A percentile compares a stretch with the other conserved stretches of the same genome.
Evolutionary conservation across 805 yeast species (phyloP).

Genomic region (Phaffomyces opuntiae): DNA sequence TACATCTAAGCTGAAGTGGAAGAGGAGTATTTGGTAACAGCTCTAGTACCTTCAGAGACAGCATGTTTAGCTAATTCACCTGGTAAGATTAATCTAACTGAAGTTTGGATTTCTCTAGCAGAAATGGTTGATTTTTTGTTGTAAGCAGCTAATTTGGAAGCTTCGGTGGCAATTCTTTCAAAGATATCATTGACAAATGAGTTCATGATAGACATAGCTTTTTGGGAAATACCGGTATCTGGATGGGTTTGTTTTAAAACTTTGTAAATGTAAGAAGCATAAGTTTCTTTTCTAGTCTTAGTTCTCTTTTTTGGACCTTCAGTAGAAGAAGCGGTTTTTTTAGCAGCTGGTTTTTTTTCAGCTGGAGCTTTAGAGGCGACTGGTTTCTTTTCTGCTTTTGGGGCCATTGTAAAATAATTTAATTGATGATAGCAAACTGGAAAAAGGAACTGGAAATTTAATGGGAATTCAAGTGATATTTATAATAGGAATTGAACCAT

Average conservation of each 20-base stretch:
- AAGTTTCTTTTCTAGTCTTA: conserved; percentile 96
- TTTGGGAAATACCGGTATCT: conserved; percentile 98
- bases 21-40: conserved; percentile 95
- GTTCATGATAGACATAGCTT: conserved; percentile 98
- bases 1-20: conserved; percentile 33
- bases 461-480: neutral
- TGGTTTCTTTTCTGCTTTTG: conserved; percentile 54
- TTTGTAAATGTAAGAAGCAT: conserved; percentile 97
- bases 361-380: conserved; percentile 95
- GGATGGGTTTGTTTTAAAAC: conserved; percentile 98
- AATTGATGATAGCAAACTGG: neutral
- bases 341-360: conserved; percentile 92
- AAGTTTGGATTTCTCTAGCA: conserved; percentile 98
- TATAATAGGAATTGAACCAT: neutral
- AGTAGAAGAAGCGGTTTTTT: conserved; percentile 69
- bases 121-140: conserved; percentile 98
- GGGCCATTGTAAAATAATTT: conserved; percentile 48
- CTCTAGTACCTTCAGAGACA: conserved; percentile 98
- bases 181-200: conserved; percentile 97
- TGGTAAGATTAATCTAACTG: conserved; percentile 96
- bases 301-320: conserved; percentile 86
- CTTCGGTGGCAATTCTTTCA: conserved; percentile 97
- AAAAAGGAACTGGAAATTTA: neutral
- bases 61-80: conserved; percentile 99
- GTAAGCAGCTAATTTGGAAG: conserved; percentile 98